Evolutionary conservation across 148 eudicot genomes (phyloP).

Genomic region (Rhododendron mucronatum): DNA sequence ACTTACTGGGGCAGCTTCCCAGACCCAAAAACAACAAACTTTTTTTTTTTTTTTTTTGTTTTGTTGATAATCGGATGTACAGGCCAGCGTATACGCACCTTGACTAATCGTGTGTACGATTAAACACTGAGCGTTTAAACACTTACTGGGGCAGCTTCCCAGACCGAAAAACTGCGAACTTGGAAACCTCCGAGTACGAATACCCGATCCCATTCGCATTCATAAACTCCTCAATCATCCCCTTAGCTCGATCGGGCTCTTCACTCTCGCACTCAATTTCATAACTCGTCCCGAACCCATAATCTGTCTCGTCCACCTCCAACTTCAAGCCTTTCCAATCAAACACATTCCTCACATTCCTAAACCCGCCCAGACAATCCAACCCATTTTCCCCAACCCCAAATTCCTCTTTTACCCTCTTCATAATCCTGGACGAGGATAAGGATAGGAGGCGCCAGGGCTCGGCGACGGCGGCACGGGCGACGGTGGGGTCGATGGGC

Average conservation of each 20-base stretch:
- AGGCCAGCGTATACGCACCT: no score
- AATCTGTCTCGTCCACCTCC: constrained; percentile 55
- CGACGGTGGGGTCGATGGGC: constrained; percentile 48
- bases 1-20: constrained; percentile 35
- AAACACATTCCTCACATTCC: constrained; percentile 57
- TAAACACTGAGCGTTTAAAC: neutral
- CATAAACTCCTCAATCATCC: constrained; percentile 46
- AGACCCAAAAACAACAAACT: constrained; percentile 48
- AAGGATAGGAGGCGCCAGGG: constrained; percentile 31
- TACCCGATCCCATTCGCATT: constrained; percentile 39
- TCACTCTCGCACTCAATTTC: constrained; percentile 64
- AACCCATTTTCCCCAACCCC: constrained; percentile 21
- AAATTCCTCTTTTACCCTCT: constrained; percentile 36
- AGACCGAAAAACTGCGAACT: constrained; percentile 48
- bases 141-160: constrained; percentile 37
- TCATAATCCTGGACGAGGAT: constrained; percentile 24
- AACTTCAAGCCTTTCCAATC: constrained; percentile 54
- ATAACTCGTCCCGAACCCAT: constrained; percentile 50
- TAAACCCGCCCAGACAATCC: constrained; percentile 64
- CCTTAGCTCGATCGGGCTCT: constrained; percentile 39
- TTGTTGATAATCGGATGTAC: neutral
- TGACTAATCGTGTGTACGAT: no score
- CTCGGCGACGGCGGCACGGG: constrained; percentile 40
- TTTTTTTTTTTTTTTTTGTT: constrained; percentile 5
- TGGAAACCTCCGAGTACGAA: constrained; percentile 38